Base-by-base conservation (phyloP, 2,329 filamentous ascomycete genomes). In the Phialocephala sp. region DNA sequence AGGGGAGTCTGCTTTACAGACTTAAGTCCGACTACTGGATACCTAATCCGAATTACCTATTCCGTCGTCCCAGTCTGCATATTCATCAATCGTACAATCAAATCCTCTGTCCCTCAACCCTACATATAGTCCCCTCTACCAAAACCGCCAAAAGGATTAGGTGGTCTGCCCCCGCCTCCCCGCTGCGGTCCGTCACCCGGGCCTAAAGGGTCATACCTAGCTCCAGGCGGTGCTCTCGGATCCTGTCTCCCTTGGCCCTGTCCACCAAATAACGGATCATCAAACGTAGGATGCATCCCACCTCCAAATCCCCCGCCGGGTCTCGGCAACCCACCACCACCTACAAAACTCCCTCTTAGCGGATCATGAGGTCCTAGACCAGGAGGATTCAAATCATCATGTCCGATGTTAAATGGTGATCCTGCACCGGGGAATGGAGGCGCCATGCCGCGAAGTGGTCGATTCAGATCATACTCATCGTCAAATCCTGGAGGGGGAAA, bases 231-330 rank as follows among this genome's bases (percentile, higher is more conserved):
- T 35, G 87, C 89, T 75, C 89, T 90, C 1, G 90, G 88, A 74
- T 94, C 90, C 0, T 81, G 82, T 54, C 50, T 32, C 18, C 82
- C 79, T 8, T 32, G 27, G 6, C 81, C 81, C 11, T 77, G 78
- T 0, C 89, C 90, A 6, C 84, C 85, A 75, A 97, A 97, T 57
- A 97, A 79, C 8, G 92, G 93, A 75, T 98, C 94, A 72, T 97
- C 93, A 76, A 97, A 95, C 0, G 94, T 97, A 0, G 95, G 95
- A 78, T 97, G 92, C 95, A 99, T 99, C 0, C 95, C 88, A 12
- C 85, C 85, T 24, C 27, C 27, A 32, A 32, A 32, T 32, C 27
- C 32, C 27, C 50, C 50, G 22, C 87, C 82, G n/a, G 58, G 60
- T 45, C 35, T 83, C 80, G 24, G 83, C 82, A 5, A 78, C n/a